Percentiles rank a stretch among this genome's conserved stretches.
These are phyloP conservation scores for Kluyveromyces aestuarii DNA, from an alignment of 805 yeast genomes.

Conservation along the genomic window DNA sequence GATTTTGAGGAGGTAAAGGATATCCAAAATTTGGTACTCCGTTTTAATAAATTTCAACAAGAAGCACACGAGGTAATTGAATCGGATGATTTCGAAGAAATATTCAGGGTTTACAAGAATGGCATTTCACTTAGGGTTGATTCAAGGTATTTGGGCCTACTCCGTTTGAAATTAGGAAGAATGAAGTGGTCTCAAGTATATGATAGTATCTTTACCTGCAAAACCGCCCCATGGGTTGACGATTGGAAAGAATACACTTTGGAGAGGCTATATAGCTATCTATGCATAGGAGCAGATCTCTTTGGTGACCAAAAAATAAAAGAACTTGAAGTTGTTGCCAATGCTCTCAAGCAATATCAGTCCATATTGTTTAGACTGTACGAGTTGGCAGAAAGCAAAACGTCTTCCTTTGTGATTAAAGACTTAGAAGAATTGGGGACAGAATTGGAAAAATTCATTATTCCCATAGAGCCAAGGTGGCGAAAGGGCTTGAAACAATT, in stretches of 20 bases:
- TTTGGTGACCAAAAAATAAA: conserved; percentile 12
- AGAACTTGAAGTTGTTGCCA: conserved; percentile 14
- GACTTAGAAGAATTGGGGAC: conserved; percentile 7
- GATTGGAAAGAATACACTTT: conserved; percentile 7
- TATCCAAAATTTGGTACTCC: conserved; percentile 3
- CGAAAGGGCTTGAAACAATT: background rate
- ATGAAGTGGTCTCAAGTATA: conserved; percentile 17
- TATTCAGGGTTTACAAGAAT: conserved; percentile 6
- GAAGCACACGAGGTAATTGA: conserved; percentile 4
- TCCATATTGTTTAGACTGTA: conserved; percentile 7
- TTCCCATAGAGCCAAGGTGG: conserved; percentile 15
- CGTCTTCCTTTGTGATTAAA: conserved; percentile 3
- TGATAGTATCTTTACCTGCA: conserved; percentile 8
- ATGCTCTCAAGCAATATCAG: conserved; percentile 13
- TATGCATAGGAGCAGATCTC: conserved; percentile 14
- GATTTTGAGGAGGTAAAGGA: conserved; percentile 9
- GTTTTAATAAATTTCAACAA: conserved; percentile 4
- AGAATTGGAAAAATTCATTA: conserved; percentile 6
- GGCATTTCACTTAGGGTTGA: conserved; percentile 10
- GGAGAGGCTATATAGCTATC: conserved; percentile 8
- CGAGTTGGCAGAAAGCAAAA: conserved; percentile 9
- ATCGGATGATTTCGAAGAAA: conserved; percentile 1
- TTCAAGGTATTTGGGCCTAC: conserved; percentile 7
- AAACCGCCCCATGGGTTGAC: conserved; percentile 2
- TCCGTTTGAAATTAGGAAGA: conserved; percentile 10